phyloP scores from a whole-genome alignment of 176 grass and related monocot genomes.

The Thinopyrum elongatum region DNA sequence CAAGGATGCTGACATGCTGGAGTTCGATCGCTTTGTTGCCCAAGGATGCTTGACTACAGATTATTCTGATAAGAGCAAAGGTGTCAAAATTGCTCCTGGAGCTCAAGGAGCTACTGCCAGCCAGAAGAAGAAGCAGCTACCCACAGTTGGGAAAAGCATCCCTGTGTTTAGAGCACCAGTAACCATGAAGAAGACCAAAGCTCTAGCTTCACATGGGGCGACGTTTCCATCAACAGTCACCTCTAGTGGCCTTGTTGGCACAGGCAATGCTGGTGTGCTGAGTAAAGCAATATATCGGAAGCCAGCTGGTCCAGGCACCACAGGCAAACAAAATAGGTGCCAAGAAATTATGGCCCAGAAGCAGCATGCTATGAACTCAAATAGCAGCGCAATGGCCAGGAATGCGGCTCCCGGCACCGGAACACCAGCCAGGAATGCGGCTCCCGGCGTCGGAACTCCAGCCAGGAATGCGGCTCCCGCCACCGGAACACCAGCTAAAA shows the following conservation, averaged over 20 bases:
- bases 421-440: not conserved
- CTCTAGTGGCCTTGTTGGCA: slow-evolving; percentile 4
- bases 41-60: slow-evolving; percentile 22
- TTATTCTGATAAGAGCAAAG: slow-evolving; percentile 20
- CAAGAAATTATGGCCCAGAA: slow-evolving; percentile 2
- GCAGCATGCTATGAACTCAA: not conserved
- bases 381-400: not conserved
- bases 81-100: slow-evolving; percentile 12
- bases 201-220: not conserved
- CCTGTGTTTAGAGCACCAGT: slow-evolving; percentile 3
- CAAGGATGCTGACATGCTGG: slow-evolving; percentile 57
- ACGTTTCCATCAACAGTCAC: not conserved
- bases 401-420: not conserved
- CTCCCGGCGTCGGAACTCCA: not conserved
- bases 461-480: not conserved
- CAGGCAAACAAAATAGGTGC: slow-evolving; percentile 1
- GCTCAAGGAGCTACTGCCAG: slow-evolving; percentile 2
- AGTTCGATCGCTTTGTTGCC: slow-evolving; percentile 57
- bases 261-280: slow-evolving; percentile 16
- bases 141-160: not conserved
- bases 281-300: slow-evolving; percentile 25
- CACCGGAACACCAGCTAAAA: not conserved
- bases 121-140: slow-evolving; percentile 20
- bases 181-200: slow-evolving; percentile 27
- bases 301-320: not conserved